These are phyloP conservation scores for Fusarium hainanense DNA, from an alignment of 2,329 filamentous ascomycete species.

Conservation along the genomic window DNA sequence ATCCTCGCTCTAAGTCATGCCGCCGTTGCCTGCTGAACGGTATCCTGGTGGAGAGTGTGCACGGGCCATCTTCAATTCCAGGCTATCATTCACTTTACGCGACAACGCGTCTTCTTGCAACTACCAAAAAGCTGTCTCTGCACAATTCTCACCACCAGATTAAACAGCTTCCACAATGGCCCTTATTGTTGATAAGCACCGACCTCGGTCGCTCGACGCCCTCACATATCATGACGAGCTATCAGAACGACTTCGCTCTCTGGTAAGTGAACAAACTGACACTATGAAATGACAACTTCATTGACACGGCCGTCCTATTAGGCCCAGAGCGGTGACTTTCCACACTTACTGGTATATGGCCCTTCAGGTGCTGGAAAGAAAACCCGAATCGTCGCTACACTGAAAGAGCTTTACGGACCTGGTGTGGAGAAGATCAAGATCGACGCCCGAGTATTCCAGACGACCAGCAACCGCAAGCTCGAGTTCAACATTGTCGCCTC, in stretches of 20 bases:
- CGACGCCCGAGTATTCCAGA: constrained; percentile 96
- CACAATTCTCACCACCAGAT: constrained; percentile 26
- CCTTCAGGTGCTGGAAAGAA: constrained; percentile 98
- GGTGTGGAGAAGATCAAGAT: constrained; percentile 99
- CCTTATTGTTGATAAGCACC: constrained; percentile 77
- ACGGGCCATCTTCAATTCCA: constrained; percentile 38
- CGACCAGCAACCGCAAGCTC: constrained; percentile 93
- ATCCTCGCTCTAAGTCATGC: not conserved
- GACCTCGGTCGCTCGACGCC: constrained; percentile 78
- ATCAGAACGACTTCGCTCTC: constrained; percentile 84
- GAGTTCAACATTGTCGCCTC: constrained; percentile 99
- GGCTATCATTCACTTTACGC: constrained; percentile 52
- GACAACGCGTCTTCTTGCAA: constrained; percentile 50
- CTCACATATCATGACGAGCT: constrained; percentile 91
- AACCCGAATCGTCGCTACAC: constrained; percentile 92
- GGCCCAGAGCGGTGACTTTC: constrained; percentile 98
- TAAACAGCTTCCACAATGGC: constrained; percentile 61
- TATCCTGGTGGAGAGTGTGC: constrained; percentile 6
- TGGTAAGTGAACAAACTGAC: constrained; percentile 73
- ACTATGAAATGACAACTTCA: not conserved
- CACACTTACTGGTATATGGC: constrained; percentile 95
- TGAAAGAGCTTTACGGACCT: constrained; percentile 94
- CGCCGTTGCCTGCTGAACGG: constrained; percentile 34
- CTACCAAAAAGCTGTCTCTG: constrained; percentile 39
- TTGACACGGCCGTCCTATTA: constrained; percentile 52